Base-by-base conservation (phyloP, 192 early-diverging fungal species). In the Chytriomyces confervae region DNA sequence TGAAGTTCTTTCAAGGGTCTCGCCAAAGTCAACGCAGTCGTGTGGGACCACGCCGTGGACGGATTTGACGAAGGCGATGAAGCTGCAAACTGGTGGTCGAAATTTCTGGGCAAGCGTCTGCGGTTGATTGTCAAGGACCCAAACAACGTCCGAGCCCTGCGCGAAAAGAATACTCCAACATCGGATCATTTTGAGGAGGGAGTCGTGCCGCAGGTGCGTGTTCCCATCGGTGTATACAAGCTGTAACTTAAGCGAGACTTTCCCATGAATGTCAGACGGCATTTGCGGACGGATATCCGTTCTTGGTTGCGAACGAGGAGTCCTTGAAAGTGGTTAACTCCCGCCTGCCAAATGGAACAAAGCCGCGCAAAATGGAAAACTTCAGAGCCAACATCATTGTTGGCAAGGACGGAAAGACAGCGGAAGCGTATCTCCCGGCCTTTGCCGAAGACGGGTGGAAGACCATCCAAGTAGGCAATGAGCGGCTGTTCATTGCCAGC, bases 361-460 rank as follows among this genome's bases (percentile, higher is more conserved):
- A 64, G 50, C 64, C 36, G 36, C 70, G 63, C 23, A 27, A 47
- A 6, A 69, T 76, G 24, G 89, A 91, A 76, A 48, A 72, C 36
- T 95, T 95, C 84, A 87, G 94, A 7, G 92, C 94, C 57, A 95
- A 95, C 82, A 87, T 95, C 43, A 82, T 92, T 16, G 69, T 69
- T 10, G 20, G 7, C 29, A 27, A 9, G 3, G 53, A 65, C 44
- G 61, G 53, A 9, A 18, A n/a, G 10, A 13, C 93, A 65, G 62
- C 80, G 11, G 82, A 83, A 3, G 18, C 61, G 0, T 76, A 72
- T 8, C 64, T 76, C 47, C 48, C 70, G 16, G 83, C 94, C 7
- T 94, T 84, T 72, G 87, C 88, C 76, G 94, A 95, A 76, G 94
- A 95, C 50, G 81, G 80, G 45, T 94, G 91, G 88, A 86, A 84